These are phyloP conservation scores for Bassia scoparia DNA, from an alignment of 148 eudicot species.

Conservation along the genomic window DNA sequence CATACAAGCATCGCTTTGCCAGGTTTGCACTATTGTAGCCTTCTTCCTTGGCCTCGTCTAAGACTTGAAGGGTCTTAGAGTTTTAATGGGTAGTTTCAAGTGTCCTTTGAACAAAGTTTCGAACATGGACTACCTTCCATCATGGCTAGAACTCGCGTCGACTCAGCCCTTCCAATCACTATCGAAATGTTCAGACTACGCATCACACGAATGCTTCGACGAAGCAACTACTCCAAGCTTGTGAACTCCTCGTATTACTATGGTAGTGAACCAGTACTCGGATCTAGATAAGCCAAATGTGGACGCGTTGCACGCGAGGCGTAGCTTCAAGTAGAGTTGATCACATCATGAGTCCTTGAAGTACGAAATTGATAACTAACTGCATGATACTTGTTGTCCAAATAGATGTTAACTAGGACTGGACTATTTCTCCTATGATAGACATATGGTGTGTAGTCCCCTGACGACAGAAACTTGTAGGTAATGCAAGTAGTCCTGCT, in stretches of 20 bases:
- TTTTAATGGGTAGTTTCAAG: no score
- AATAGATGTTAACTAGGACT: slow-evolving; percentile 15
- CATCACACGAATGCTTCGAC: slow-evolving; percentile 12
- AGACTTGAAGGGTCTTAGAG: slow-evolving; percentile 15
- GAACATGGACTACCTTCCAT: slow-evolving; percentile 2
- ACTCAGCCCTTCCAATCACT: slow-evolving; percentile 16
- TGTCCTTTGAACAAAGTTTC: no score
- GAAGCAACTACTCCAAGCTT: slow-evolving; percentile 26
- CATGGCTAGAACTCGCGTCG: slow-evolving; percentile 25
- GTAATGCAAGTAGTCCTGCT: slow-evolving; percentile 23
- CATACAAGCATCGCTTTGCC: slow-evolving; percentile 17
- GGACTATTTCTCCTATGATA: slow-evolving; percentile 26
- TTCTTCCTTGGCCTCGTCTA: slow-evolving; percentile 23
- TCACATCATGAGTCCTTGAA: slow-evolving; percentile 7
- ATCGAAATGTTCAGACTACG: no score
- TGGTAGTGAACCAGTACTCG: slow-evolving; percentile 21
- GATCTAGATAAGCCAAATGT: slow-evolving; percentile 26
- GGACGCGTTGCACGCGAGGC: slow-evolving; percentile 20
- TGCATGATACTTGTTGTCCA: slow-evolving; percentile 22
- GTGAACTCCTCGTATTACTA: slow-evolving; percentile 23
- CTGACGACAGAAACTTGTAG: slow-evolving; percentile 23
- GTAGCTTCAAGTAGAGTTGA: slow-evolving; percentile 22
- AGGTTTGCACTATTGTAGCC: slow-evolving; percentile 10
- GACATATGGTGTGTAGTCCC: slow-evolving; percentile 21
- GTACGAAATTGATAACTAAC: slow-evolving; percentile 26